Evolutionary conservation across 225 moss, liverwort and hornwort genomes (phyloP).

Genomic region (Sphagnum contortum): DNA sequence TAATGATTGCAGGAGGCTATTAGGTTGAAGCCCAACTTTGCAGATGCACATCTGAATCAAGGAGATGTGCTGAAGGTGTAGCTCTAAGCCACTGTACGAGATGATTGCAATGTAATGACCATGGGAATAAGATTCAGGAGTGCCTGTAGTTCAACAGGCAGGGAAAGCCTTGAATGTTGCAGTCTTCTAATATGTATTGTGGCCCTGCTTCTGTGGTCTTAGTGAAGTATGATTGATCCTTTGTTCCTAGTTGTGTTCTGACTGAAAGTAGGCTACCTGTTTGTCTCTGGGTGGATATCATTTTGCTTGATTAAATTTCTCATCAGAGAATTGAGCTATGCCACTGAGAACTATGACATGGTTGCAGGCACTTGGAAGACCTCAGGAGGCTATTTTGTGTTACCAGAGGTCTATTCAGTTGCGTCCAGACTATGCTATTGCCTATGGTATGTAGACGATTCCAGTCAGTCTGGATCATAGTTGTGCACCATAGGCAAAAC

Average conservation of each 20-base stretch:
- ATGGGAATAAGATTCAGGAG: no score
- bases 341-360: no score
- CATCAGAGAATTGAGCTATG: no score
- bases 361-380: slow-evolving; percentile 81
- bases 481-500: neutral
- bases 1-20: slow-evolving; percentile 64
- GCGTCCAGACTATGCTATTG: slow-evolving; percentile 91
- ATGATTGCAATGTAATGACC: neutral
- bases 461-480: slow-evolving; percentile 10
- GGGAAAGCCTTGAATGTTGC: no score
- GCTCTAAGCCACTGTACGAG: neutral
- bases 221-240: no score
- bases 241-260: no score
- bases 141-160: no score
- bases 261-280: no score
- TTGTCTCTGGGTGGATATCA: no score
- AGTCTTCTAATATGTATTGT: no score
- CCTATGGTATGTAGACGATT: slow-evolving; percentile 79
- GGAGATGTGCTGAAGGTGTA: slow-evolving; percentile 93
- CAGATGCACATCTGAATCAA: slow-evolving; percentile 93
- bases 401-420: slow-evolving; percentile 89
- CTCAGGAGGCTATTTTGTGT: slow-evolving; percentile 75
- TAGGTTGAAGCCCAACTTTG: slow-evolving; percentile 83
- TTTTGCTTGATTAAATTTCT: neutral
- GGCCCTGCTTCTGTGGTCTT: no score